phyloP scores from a whole-genome alignment of 1,139 yeast species.

The Protomyces inouyei region DNA sequence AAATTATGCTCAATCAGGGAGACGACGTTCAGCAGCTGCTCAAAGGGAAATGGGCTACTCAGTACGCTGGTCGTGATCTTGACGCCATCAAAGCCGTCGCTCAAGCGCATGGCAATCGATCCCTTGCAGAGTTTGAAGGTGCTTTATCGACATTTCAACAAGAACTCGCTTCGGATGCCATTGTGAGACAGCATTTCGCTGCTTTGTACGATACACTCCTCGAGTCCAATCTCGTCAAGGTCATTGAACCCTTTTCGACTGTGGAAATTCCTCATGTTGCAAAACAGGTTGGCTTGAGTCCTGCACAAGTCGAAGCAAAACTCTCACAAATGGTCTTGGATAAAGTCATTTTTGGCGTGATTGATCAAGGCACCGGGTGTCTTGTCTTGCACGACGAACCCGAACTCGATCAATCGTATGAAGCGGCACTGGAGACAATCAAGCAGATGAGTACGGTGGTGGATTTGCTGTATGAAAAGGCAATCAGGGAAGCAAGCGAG shows the following conservation, averaged over 20 bases:
- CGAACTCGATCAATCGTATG: conserved; percentile 72
- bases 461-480: conserved; percentile 89
- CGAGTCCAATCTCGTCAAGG: conserved; percentile 88
- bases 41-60: conserved; percentile 71
- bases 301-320: conserved; percentile 87
- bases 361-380: conserved; percentile 99
- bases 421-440: conserved; percentile 77
- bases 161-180: conserved; percentile 79
- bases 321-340: conserved; percentile 94
- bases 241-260: conserved; percentile 91
- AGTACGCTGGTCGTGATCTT: conserved; percentile 65
- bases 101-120: conserved; percentile 80
- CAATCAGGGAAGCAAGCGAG: conserved; percentile 10
- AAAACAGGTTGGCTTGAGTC: conserved; percentile 77
- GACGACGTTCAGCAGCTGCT: conserved; percentile 68
- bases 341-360: conserved; percentile 86
- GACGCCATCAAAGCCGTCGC: conserved; percentile 96
- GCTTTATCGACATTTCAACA: conserved; percentile 64
- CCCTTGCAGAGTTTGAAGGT: conserved; percentile 82
- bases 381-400: conserved; percentile 87
- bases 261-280: conserved; percentile 90
- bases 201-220: conserved; percentile 88
- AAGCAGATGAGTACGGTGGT: conserved; percentile 84
- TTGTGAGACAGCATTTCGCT: conserved; percentile 86
- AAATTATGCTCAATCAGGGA: conserved; percentile 83